Base-by-base conservation (phyloP, 768 basidiomycete species). In the Tylopilus felleus region DNA sequence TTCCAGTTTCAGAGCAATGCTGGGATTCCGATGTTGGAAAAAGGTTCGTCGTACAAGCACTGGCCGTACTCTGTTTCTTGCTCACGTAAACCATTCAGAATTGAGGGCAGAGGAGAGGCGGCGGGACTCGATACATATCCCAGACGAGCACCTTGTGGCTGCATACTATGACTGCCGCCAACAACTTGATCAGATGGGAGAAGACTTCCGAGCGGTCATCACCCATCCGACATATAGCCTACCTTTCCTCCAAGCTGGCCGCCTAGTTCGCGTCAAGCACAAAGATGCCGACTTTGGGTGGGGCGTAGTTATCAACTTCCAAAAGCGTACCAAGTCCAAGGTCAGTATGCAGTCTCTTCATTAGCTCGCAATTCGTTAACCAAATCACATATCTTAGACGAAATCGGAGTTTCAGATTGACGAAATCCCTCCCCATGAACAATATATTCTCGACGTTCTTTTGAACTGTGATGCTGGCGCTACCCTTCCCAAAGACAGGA, bases 1-100 rank as follows among this genome's bases (percentile, higher is more conserved):
- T 90, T 91, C 80, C 97, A 99, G 71, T 98, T 98, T 74, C 97
- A 99, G 73, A 98, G 90, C 70, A 93, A 81, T 57, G 83, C 88
- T 23, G 88, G 86, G n/a, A 88, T 98, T 46, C 97, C 97, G 1
- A 71, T 77, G 47, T 73, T 96, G 8, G 88, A 94, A 66, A 81
- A 87, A 53, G 90, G 96, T 95, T 63, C 49, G 85, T 74, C 21
- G 47, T 51, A 23, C 5, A 12, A 13, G 3, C 17, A 5, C 33
- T 49, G 7, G 17, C 4, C 14, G 8, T 2, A 16, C 10, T 1
- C 33, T 6, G 2, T 21, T 14, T 31, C 22, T 33, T 14, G 21
- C 60, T 68, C 14, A 70, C 23, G 21, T 17, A 4, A 14, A 33
- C 46, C 28, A 23, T 19, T 8, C 19, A 97, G 96, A 98, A 62